These are phyloP conservation scores for Gyrodon lividus DNA, from an alignment of 768 basidiomycete species.

Conservation along the genomic window DNA sequence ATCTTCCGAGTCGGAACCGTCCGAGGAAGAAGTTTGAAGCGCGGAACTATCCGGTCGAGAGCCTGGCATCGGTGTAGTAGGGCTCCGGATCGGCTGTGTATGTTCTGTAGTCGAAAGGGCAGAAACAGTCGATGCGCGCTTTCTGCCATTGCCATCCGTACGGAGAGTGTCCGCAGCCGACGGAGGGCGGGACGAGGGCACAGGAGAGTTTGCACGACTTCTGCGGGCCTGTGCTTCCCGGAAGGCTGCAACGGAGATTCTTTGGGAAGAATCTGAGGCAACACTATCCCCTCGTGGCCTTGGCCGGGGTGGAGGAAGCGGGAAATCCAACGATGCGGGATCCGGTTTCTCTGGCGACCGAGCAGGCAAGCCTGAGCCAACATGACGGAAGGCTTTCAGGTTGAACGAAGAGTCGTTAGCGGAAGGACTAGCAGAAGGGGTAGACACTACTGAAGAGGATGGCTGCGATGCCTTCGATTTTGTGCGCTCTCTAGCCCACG, in stretches of 20 bases:
- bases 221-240: slow-evolving; percentile 73
- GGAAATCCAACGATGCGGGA: slow-evolving; percentile 23
- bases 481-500: slow-evolving; percentile 39
- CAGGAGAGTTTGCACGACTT: slow-evolving; percentile 60
- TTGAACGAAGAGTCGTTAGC: slow-evolving; percentile 53
- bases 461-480: slow-evolving; percentile 29
- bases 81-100: slow-evolving; percentile 12
- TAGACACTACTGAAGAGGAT: slow-evolving; percentile 36
- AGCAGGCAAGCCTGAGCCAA: slow-evolving; percentile 47
- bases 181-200: slow-evolving; percentile 46
- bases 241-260: slow-evolving; percentile 80
- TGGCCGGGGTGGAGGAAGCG: slow-evolving; percentile 39
- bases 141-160: slow-evolving; percentile 21
- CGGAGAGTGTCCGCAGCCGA: slow-evolving; percentile 33
- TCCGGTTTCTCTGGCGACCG: slow-evolving; percentile 16
- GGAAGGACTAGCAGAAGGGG: slow-evolving; percentile 22
- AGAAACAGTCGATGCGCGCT: slow-evolving; percentile 32
- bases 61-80: slow-evolving; percentile 6
- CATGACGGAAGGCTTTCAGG: slow-evolving; percentile 71
- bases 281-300: slow-evolving; percentile 59
- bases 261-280: slow-evolving; percentile 65
- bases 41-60: slow-evolving; percentile 17
- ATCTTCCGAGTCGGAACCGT: slow-evolving; percentile 37
- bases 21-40: slow-evolving; percentile 28
- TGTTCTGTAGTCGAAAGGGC: slow-evolving; percentile 18